Conservation (phyloP, 192 early-diverging fungal species). For the Bifiguratus adelaidae region DNA sequence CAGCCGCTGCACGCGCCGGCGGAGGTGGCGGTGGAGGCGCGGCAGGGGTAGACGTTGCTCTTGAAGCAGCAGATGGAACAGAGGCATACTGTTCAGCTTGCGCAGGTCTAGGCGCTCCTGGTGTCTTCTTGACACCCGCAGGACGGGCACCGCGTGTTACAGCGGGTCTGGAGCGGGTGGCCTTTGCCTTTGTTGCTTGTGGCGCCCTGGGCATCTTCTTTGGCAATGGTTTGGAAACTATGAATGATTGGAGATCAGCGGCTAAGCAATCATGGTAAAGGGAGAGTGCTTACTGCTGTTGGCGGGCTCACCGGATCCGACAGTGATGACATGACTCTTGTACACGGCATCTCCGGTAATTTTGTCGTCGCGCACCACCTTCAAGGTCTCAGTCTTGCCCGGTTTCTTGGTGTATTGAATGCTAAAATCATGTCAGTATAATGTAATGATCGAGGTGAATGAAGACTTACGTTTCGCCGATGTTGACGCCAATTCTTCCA, state of each 20-base stretch:
- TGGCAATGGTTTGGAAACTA: no score
- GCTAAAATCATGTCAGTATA: constrained; percentile 1
- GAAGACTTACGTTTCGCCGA: constrained; percentile 25
- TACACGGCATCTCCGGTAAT: constrained; percentile 37
- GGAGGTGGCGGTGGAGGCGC: constrained; percentile 46
- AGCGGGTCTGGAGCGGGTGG: background rate
- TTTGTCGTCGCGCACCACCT: constrained; percentile 63
- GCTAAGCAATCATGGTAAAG: background rate
- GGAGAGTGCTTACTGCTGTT: constrained; percentile 22
- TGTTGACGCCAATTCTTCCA: constrained; percentile 43
- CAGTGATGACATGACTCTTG: constrained; percentile 59
- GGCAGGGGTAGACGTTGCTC: constrained; percentile 2
- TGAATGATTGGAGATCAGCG: background rate
- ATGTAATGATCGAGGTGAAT: background rate
- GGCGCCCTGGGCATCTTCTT: no score
- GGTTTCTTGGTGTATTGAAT: constrained; percentile 66
- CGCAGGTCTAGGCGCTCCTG: background rate
- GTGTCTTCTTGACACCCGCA: background rate
- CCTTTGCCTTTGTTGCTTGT: no score
- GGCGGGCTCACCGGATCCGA: constrained; percentile 51
- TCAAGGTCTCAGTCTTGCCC: constrained; percentile 56
- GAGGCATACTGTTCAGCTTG: constrained; percentile 3
- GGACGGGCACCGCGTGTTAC: constrained; percentile 1
- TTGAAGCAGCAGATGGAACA: no score
- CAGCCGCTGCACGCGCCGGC: constrained; percentile 23